Evolutionary conservation across 495 filamentous ascomycete genomes (phyloP).

Genomic region (Aspergillus olivimuriae): DNA sequence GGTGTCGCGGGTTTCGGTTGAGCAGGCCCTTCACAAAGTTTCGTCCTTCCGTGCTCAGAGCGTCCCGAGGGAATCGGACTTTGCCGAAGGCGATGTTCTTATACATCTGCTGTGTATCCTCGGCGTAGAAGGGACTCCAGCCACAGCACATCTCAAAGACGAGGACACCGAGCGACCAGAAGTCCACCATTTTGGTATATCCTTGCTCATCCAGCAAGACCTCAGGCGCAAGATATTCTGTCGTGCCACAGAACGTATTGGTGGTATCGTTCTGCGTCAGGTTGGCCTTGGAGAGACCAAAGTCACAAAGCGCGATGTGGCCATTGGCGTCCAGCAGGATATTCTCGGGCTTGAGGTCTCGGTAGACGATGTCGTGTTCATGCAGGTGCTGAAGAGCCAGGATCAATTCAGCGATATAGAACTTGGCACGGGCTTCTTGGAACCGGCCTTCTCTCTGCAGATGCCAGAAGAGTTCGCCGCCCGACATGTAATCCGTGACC

Average conservation of each 20-base stretch:
- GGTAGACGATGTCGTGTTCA: slow-evolving; percentile 95
- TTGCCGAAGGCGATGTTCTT: slow-evolving; percentile 99
- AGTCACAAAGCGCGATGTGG: slow-evolving; percentile 80
- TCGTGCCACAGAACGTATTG: slow-evolving; percentile 98
- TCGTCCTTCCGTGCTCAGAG: slow-evolving; percentile 83
- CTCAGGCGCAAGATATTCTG: slow-evolving; percentile 94
- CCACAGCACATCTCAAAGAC: slow-evolving; percentile 99
- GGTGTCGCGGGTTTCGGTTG: slow-evolving; percentile 94
- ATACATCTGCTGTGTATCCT: slow-evolving; percentile 99
- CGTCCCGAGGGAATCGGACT: slow-evolving; percentile 91
- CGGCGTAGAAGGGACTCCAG: slow-evolving; percentile 98
- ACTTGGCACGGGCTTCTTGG: slow-evolving; percentile 89
- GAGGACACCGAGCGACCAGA: slow-evolving; percentile 95
- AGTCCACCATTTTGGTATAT: slow-evolving; percentile 99
- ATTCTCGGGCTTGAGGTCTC: slow-evolving; percentile 83
- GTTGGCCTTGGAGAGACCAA: slow-evolving; percentile 95
- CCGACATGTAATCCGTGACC: slow-evolving; percentile 99
- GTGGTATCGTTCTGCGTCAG: slow-evolving; percentile 93
- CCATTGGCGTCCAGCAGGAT: slow-evolving; percentile 80
- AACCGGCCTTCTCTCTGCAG: slow-evolving; percentile 96
- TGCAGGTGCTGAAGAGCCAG: slow-evolving; percentile 93
- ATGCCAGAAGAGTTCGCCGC: slow-evolving; percentile 98
- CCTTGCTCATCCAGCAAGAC: slow-evolving; percentile 92
- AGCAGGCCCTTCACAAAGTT: slow-evolving; percentile 98
- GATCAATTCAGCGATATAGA: slow-evolving; percentile 98